Evolutionary conservation across 768 basidiomycete species (phyloP).

Genomic region (Calocybe cyanea): DNA sequence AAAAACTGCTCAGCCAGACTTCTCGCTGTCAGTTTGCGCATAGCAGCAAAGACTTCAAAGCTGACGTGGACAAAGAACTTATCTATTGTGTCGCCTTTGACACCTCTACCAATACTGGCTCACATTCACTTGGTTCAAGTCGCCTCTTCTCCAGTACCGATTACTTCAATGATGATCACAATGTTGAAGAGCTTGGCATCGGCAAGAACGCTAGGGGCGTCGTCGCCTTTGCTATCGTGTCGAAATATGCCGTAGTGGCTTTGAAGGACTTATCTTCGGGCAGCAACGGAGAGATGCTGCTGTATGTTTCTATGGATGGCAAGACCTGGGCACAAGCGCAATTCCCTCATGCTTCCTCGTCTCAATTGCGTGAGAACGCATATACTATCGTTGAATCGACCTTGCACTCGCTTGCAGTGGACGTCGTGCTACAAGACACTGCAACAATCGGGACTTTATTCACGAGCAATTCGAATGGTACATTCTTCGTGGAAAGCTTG

Average conservation of each 20-base stretch:
- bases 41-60: conserved; percentile 78
- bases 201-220: conserved; percentile 84
- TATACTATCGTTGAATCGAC: conserved; percentile 97
- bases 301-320: conserved; percentile 86
- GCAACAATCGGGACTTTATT: conserved; percentile 84
- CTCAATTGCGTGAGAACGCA: conserved; percentile 80
- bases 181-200: conserved; percentile 84
- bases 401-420: conserved; percentile 89
- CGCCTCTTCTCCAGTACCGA: conserved; percentile 82
- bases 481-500: conserved; percentile 88
- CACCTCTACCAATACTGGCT: conserved; percentile 42
- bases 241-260: conserved; percentile 90
- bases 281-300: conserved; percentile 66
- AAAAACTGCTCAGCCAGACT: conserved; percentile 65
- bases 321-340: conserved; percentile 82
- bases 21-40: conserved; percentile 87
- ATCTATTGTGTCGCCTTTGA: conserved; percentile 93
- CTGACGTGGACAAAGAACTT: conserved; percentile 67
- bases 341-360: conserved; percentile 87
- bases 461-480: conserved; percentile 94
- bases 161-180: conserved; percentile 66
- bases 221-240: conserved; percentile 89
- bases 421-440: conserved; percentile 75
- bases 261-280: conserved; percentile 61
- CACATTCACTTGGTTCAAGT: conserved; percentile 52